Conservation (phyloP, 805 yeast species). For the Phaffomyces thermotolerans region DNA sequence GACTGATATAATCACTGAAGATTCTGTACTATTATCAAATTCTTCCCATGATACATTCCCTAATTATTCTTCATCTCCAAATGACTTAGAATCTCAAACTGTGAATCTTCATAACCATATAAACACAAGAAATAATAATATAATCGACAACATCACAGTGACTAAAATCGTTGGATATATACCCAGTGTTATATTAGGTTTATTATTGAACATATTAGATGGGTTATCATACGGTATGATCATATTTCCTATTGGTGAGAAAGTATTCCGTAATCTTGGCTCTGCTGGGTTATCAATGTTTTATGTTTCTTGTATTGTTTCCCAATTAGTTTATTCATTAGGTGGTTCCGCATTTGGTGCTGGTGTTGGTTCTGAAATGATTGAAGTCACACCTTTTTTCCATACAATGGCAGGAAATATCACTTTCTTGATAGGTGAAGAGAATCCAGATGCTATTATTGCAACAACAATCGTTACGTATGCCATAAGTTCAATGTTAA, state of each 20-base stretch:
- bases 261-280: conserved; percentile 69
- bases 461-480: conserved; percentile 85
- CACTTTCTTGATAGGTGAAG: conserved; percentile 45
- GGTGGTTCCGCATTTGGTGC: conserved; percentile 88
- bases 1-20: neutral
- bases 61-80: neutral
- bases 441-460: conserved; percentile 45
- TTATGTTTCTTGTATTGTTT: conserved; percentile 82
- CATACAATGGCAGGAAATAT: conserved; percentile 87
- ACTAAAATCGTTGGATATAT: conserved; percentile 20
- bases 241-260: conserved; percentile 84
- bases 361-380: conserved; percentile 98
- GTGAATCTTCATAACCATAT: neutral
- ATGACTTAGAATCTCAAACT: conserved; percentile 9
- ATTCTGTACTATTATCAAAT: neutral
- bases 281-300: conserved; percentile 92
- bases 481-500: conserved; percentile 74
- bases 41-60: neutral
- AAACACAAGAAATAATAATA: neutral
- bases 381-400: conserved; percentile 97
- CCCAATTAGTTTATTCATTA: conserved; percentile 79
- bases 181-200: conserved; percentile 84
- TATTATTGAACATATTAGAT: conserved; percentile 79
- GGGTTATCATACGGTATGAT: conserved; percentile 97
- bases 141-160: conserved; percentile 7